Conservation (phyloP, 1,284 basidiomycete species). For the Tilletia horrida region DNA sequence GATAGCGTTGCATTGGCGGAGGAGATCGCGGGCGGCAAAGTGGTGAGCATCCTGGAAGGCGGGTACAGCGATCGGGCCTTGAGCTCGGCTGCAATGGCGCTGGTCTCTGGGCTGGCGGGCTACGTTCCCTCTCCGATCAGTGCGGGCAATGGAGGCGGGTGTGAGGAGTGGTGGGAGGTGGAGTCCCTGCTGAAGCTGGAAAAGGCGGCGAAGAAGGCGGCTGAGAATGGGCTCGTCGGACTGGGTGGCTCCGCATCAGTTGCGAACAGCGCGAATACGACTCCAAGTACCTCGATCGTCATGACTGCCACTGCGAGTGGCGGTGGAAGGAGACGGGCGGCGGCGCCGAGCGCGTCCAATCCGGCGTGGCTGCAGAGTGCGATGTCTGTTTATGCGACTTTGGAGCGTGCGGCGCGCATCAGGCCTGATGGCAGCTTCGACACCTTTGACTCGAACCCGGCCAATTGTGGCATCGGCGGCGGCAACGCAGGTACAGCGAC, state of each 20-base stretch:
- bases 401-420: slow-evolving; percentile 28
- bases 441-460: neutral
- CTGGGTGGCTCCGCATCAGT: neutral
- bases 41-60: slow-evolving; percentile 87
- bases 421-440: neutral
- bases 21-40: slow-evolving; percentile 65
- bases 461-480: neutral
- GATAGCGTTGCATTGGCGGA: slow-evolving; percentile 72
- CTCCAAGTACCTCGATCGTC: neutral
- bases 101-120: slow-evolving; percentile 35
- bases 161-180: slow-evolving; percentile 31
- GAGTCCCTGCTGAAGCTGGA: slow-evolving; percentile 40
- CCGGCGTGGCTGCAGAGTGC: slow-evolving; percentile 35
- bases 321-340: neutral
- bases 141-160: neutral
- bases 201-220: slow-evolving; percentile 37
- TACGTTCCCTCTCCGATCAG: neutral
- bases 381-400: slow-evolving; percentile 37
- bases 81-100: slow-evolving; percentile 62
- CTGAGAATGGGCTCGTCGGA: slow-evolving; percentile 9
- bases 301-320: neutral
- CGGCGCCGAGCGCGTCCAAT: slow-evolving; percentile 28
- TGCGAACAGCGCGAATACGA: neutral
- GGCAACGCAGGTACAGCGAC: too few species aligned
- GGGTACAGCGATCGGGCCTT: slow-evolving; percentile 83